A percentile compares a stretch with the other conserved stretches of the same genome.
These are phyloP conservation scores for Tephrocybe rancida DNA, from an alignment of 768 basidiomycete genomes.

Conservation along the genomic window DNA sequence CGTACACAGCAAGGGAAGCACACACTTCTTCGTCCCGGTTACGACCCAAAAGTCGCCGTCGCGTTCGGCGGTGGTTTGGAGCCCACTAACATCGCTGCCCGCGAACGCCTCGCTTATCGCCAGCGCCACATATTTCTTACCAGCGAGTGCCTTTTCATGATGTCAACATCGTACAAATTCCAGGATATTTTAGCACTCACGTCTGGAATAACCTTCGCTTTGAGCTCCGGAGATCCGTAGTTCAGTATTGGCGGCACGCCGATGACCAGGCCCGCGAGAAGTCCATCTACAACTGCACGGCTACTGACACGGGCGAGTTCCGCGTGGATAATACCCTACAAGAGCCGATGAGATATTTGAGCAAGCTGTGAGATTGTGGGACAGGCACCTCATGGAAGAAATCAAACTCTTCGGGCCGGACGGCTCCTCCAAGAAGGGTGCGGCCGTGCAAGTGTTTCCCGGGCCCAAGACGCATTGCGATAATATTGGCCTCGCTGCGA, in stretches of 20 bases:
- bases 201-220: conserved; percentile 70
- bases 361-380: too few relatives aligned
- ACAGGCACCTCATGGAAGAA: conserved; percentile 87
- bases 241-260: conserved; percentile 91
- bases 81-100: conserved; percentile 80
- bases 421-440: conserved; percentile 71
- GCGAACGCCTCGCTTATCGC: conserved; percentile 96
- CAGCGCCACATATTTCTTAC: conserved; percentile 84
- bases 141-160: conserved; percentile 45
- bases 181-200: conserved; percentile 33
- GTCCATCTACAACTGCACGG: conserved; percentile 86
- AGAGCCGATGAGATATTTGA: not conserved
- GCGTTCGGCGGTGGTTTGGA: conserved; percentile 83
- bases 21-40: conserved; percentile 91
- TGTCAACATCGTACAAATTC: not conserved
- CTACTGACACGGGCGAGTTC: conserved; percentile 85
- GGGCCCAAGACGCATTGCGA: conserved; percentile 90
- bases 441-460: conserved; percentile 85
- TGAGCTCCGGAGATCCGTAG: conserved; percentile 77
- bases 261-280: conserved; percentile 82
- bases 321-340: conserved; percentile 73
- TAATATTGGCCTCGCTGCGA: conserved; percentile 69
- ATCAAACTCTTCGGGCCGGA: conserved; percentile 85
- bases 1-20: not conserved
- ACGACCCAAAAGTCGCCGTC: conserved; percentile 90